Percentiles rank a stretch among this genome's conserved stretches.
Evolutionary conservation across 2,329 filamentous ascomycete species (phyloP).

Genomic region (Fusarium ambrosium): DNA sequence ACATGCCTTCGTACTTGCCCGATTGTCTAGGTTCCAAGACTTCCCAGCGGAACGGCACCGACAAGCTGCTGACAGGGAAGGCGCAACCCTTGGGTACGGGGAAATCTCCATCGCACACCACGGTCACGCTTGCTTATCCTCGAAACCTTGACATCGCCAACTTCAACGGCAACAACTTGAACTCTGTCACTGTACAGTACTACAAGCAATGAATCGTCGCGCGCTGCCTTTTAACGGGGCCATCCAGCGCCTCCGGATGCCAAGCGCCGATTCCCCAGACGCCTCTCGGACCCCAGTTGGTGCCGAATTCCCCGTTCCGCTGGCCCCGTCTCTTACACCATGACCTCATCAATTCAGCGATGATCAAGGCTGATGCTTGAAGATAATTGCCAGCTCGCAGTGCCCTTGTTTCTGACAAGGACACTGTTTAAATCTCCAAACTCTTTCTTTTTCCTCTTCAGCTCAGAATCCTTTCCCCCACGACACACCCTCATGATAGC

Average conservation of each 20-base stretch:
- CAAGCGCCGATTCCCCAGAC: constrained; percentile 35
- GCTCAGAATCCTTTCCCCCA: not conserved
- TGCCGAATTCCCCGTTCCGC: constrained; percentile 27
- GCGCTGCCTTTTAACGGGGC: constrained; percentile 4
- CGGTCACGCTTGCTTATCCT: not conserved
- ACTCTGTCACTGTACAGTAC: not conserved
- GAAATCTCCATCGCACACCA: constrained; percentile 1
- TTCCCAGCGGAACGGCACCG: not conserved
- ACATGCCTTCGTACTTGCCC: constrained; percentile 17
- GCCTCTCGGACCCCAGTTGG: constrained; percentile 31
- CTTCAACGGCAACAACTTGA: constrained; percentile 5
- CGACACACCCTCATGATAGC: not conserved
- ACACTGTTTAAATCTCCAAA: not conserved
- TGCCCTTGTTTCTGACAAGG: not conserved
- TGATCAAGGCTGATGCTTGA: constrained; percentile 20
- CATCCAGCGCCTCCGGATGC: constrained; percentile 6
- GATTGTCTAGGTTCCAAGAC: constrained; percentile 1
- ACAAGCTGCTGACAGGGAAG: constrained; percentile 9
- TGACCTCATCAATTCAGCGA: constrained; percentile 42
- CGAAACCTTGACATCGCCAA: not conserved
- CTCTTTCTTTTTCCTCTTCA: not conserved
- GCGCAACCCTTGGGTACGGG: not conserved
- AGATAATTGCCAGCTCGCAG: constrained; percentile 8
- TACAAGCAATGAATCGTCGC: constrained; percentile 7
- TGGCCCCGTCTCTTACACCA: constrained; percentile 27